phyloP scores from a whole-genome alignment of 345 rosid species.

The Rhizophora apiculata region DNA sequence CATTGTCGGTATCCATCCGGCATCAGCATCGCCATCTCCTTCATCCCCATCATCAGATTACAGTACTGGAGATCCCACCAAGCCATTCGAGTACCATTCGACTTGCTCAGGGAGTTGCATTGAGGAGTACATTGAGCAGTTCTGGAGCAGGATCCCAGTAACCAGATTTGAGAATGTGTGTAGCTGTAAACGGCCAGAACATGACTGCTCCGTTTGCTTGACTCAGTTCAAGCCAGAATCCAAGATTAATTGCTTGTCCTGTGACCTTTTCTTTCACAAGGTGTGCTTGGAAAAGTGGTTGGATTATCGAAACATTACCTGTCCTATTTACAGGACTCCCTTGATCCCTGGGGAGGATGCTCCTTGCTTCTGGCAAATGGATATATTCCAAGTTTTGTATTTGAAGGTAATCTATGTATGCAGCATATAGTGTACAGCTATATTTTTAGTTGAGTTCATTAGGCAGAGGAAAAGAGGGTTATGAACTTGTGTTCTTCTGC shows the following conservation, averaged over 20 bases:
- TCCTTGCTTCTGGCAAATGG: constrained; percentile 46
- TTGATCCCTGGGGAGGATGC: constrained; percentile 48
- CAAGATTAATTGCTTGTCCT: constrained; percentile 56
- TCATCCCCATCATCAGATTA: constrained; percentile 29
- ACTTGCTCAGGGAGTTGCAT: constrained; percentile 47
- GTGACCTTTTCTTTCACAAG: constrained; percentile 73
- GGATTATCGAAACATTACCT: constrained; percentile 66
- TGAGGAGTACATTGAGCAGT: constrained; percentile 67
- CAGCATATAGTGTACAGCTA: constrained; percentile 18
- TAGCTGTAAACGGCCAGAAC: constrained; percentile 41
- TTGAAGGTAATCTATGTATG: constrained; percentile 14
- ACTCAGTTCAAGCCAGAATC: constrained; percentile 55
- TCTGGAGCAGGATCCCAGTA: constrained; percentile 55
- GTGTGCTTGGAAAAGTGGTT: constrained; percentile 77
- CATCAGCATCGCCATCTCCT: constrained; percentile 32
- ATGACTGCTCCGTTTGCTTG: constrained; percentile 69
- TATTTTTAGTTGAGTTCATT: not conserved
- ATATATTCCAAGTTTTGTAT: not conserved
- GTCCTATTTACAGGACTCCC: constrained; percentile 74
- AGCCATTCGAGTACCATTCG: constrained; percentile 37
- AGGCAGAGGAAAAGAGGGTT: not conserved
- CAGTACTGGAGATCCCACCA: constrained; percentile 27
- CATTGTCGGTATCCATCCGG: constrained; percentile 54
- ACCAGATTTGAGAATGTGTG: constrained; percentile 47
- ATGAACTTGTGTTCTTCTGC: constrained; percentile 5